phyloP scores from a whole-genome alignment of 371 early-diverging fungal species.

The Syncephalastrum contaminatum region DNA sequence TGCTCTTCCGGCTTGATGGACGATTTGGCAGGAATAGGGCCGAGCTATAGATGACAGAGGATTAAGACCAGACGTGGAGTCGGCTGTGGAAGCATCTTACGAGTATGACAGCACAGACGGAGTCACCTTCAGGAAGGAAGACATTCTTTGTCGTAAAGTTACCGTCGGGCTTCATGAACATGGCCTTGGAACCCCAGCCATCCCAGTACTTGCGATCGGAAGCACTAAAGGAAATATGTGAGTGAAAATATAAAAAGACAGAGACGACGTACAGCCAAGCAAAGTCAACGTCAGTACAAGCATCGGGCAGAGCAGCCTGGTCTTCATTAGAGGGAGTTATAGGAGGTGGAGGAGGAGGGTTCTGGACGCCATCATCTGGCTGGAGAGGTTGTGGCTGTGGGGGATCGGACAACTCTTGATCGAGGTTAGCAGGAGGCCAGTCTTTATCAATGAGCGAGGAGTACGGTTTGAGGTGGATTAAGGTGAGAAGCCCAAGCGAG shows the following conservation, averaged over 20 bases:
- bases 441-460: no score
- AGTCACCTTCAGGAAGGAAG: conserved; percentile 25
- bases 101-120: conserved; percentile 36
- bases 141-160: conserved; percentile 33
- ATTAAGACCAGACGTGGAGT: not conserved
- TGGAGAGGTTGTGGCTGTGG: no score
- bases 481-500: no score
- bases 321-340: no score
- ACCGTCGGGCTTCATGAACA: conserved; percentile 38
- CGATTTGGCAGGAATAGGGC: conserved; percentile 35
- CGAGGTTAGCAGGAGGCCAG: conserved; percentile 52
- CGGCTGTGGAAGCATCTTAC: conserved; percentile 17
- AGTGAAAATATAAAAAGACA: no score
- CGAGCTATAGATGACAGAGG: conserved; percentile 21
- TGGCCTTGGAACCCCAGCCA: conserved; percentile 36
- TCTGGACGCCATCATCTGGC: no score
- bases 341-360: no score
- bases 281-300: no score
- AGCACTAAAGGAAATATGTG: conserved; percentile 14
- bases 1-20: conserved; percentile 31
- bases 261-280: no score
- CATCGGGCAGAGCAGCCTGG: no score
- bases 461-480: no score
- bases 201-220: conserved; percentile 40
- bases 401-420: conserved; percentile 90